Evolutionary conservation across 2,329 filamentous ascomycete genomes (phyloP), one percentile per base, ranked within the genome.

Genomic region (Cladobotryum protrusum): DNA sequence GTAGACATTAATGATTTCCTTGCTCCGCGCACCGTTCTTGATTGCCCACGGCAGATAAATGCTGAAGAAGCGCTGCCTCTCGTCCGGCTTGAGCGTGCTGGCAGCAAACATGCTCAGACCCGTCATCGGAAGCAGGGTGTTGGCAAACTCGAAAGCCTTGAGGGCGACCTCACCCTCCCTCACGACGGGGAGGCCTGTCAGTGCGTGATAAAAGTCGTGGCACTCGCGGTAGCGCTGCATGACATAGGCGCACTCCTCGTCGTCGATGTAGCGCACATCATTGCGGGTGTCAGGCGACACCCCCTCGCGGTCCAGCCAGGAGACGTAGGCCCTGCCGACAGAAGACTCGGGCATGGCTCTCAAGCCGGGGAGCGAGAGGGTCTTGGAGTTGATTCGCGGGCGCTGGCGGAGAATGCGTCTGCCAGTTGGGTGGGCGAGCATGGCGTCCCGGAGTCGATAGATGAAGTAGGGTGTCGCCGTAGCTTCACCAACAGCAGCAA

Each of bases 141-240:
- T 99, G 20, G 90, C 83, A 66, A 96, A 99, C 72, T 99, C 93
- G 59, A 99, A 96, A 0, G 91, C 90, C 72, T 99, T 99, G 58
- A 99, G 78, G n/a, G 92, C 93, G 12, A 99, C 80, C 74, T 99
- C 93, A 20, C 93, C 93, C 73, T 99, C 93, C n/a, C 90, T 80
- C 55, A 96, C 86, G 39, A 95, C 82, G 0, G 93, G 93, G 43
- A 99, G 71, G 0, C 92, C 92, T 1, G 91, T 96, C 47, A 99
- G 75, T 0, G 93, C 92, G 68, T 99, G 93, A 72, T 95, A 96
- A 70, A 99, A 96, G 67, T 99, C 93, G 68, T 99, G 93, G 58
- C 87, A 95, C 70, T 99, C 93, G 54, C 93, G 84, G 69, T 99
- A 99, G 48, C 93, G 83, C 74, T 97, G 93, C 87, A 99, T 95